Conservation (phyloP, 495 filamentous ascomycete species). For the Durotheca rogersii region DNA sequence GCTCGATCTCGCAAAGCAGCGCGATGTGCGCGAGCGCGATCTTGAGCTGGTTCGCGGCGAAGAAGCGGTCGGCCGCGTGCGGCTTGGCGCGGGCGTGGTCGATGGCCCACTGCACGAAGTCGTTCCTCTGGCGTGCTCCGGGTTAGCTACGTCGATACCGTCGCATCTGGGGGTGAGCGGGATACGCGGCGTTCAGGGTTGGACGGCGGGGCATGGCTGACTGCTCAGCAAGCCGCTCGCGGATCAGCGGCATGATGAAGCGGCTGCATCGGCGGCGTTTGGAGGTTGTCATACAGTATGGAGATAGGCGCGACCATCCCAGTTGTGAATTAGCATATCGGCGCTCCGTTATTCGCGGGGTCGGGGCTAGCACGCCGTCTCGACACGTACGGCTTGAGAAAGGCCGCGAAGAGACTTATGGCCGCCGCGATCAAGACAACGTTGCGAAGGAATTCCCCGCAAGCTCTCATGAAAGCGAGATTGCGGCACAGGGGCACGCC, state of each 20-base stretch:
- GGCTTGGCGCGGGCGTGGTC: conserved; percentile 30
- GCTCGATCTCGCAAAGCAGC: conserved; percentile 44
- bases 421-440: conserved; percentile 37
- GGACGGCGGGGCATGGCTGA: no score
- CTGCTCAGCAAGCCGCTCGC: conserved; percentile 22
- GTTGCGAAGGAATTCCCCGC: conserved; percentile 41
- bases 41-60: conserved; percentile 46
- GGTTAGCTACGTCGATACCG: no score
- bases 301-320: conserved; percentile 38
- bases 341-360: background rate
- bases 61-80: conserved; percentile 38
- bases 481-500: conserved; percentile 49
- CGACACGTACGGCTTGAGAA: conserved; percentile 41
- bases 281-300: conserved; percentile 34
- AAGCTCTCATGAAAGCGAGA: conserved; percentile 41
- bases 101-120: conserved; percentile 43
- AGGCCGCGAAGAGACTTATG: conserved; percentile 40
- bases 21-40: conserved; percentile 43
- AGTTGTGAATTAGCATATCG: conserved; percentile 3
- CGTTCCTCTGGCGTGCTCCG: no score
- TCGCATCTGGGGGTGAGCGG: no score
- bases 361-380: background rate
- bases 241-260: conserved; percentile 36
- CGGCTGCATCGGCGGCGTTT: conserved; percentile 32
- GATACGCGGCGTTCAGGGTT: no score